Evolutionary conservation across 2,329 filamentous ascomycete genomes (phyloP).

Genomic region (Penicillium sp.): DNA sequence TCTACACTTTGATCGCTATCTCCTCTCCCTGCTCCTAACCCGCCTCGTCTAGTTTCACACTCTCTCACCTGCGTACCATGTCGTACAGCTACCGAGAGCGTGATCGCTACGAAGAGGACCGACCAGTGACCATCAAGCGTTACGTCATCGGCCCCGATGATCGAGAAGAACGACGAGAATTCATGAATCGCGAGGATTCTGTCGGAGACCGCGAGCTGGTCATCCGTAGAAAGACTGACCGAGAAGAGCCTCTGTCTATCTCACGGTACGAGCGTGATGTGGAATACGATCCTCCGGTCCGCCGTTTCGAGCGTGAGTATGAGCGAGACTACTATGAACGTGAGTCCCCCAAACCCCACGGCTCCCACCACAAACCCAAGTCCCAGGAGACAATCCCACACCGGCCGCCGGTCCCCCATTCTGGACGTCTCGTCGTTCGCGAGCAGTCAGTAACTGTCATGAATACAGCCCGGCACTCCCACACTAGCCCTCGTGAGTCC

Average conservation of each 20-base stretch:
- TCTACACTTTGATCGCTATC: not conserved
- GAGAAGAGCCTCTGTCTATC: constrained; percentile 47
- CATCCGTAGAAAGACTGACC: constrained; percentile 54
- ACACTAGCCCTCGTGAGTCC: constrained; percentile 58
- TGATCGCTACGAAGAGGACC: constrained; percentile 52
- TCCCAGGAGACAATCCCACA: constrained; percentile 58
- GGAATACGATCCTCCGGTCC: constrained; percentile 50
- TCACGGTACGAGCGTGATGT: constrained; percentile 57
- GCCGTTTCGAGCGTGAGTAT: constrained; percentile 50
- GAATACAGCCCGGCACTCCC: constrained; percentile 58
- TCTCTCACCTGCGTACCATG: constrained; percentile 30
- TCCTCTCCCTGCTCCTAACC: constrained; percentile 13
- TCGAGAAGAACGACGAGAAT: constrained; percentile 42
- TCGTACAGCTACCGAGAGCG: constrained; percentile 49
- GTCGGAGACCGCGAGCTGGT: constrained; percentile 51
- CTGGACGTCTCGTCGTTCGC: constrained; percentile 56
- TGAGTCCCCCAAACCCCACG: constrained; percentile 48
- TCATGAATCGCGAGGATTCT: constrained; percentile 37
- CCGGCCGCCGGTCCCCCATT: constrained; percentile 52
- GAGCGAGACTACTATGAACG: constrained; percentile 55
- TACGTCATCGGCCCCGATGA: constrained; percentile 58
- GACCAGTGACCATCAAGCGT: constrained; percentile 60
- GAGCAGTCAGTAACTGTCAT: constrained; percentile 61
- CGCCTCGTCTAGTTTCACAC: constrained; percentile 25
- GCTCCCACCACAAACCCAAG: constrained; percentile 59